Evolutionary conservation across 78 protist genomes (phyloP), one percentile per base, ranked within the genome.

Genomic region (Polysphondylium violaceum): DNA sequence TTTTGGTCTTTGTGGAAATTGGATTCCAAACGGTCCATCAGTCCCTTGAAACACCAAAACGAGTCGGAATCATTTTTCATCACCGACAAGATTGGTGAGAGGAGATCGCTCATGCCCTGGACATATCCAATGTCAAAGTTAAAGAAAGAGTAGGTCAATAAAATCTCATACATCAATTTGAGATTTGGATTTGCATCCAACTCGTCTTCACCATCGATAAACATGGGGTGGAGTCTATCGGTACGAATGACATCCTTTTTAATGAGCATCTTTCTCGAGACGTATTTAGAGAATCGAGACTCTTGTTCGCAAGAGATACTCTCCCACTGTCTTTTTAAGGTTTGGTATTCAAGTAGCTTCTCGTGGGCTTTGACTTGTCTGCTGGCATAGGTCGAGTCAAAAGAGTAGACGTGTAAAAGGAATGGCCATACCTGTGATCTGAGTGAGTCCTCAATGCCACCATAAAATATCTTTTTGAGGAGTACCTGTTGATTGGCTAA

Each of bases 31-130:
- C 87, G 55, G 41, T 74, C 87, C 96, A 93, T 93, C 27, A 85
- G 7, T 23, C 88, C 93, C 3, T 73, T 75, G 58, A 93, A 86
- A 67, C 92, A 93, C 96, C 96, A 93, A 51, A 93, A 93, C 35
- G 93, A 63, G 1, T 68, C 92, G 2, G 40, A 44, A 25, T 72
- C 78, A 61, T 87, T 76, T 31, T 60, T 47, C 31, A 86, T 86
- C n/a, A 93, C 88, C 0, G 72, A 40, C 29, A 76, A 51, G 51
- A 93, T 86, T 7, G 89, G 87, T 21, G 93, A 51, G 9, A 93
- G 69, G 11, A 93, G 11, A 71, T 93, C 96, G 44, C 81, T 86
- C 96, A 93, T 93, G 2, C 96, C 96, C 36, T 93, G 96, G 4
- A 93, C 93, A 17, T 93, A 93, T 12, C 95, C 95, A 53, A 93